phyloP scores from a whole-genome alignment of 2,329 filamentous ascomycete genomes.

The Monilinia fructicola region DNA sequence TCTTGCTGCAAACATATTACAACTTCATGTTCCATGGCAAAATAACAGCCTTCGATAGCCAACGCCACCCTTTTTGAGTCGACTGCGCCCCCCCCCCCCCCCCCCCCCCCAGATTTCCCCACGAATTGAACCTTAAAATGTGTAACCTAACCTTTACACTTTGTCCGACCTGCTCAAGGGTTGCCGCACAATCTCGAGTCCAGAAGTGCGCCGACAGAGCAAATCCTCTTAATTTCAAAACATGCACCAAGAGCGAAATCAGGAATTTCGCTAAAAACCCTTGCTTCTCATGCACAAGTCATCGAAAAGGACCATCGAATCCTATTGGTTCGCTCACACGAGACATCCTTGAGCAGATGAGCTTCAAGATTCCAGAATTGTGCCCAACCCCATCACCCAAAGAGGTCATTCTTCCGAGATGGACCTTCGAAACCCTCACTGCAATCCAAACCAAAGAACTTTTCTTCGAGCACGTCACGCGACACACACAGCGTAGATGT shows the following conservation, averaged over 20 bases:
- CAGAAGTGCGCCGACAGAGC: background rate
- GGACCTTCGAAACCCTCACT: background rate
- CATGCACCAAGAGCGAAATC: background rate
- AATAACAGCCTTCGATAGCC: background rate
- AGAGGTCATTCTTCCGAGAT: background rate
- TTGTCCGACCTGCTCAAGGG: slow-evolving; percentile 1
- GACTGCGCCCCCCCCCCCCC: background rate
- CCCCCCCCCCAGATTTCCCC: no score
- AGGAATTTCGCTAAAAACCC: background rate
- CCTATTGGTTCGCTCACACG: background rate
- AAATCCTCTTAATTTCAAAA: background rate
- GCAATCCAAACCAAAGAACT: background rate
- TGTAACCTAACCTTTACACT: background rate
- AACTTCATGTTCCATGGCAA: background rate
- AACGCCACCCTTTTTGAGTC: background rate
- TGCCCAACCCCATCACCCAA: background rate
- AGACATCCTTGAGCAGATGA: slow-evolving; percentile 1
- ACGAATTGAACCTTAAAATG: background rate
- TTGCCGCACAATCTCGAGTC: background rate
- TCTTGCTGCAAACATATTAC: background rate
- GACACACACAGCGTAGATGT: background rate
- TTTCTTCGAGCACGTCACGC: slow-evolving; percentile 4
- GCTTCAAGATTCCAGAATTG: slow-evolving; percentile 5
- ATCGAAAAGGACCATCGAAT: background rate
- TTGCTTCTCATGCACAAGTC: background rate